A percentile compares a stretch with the other conserved stretches of the same genome.
phyloP scores from a whole-genome alignment of 306 rosid species.

The Pyrus betulifolia region DNA sequence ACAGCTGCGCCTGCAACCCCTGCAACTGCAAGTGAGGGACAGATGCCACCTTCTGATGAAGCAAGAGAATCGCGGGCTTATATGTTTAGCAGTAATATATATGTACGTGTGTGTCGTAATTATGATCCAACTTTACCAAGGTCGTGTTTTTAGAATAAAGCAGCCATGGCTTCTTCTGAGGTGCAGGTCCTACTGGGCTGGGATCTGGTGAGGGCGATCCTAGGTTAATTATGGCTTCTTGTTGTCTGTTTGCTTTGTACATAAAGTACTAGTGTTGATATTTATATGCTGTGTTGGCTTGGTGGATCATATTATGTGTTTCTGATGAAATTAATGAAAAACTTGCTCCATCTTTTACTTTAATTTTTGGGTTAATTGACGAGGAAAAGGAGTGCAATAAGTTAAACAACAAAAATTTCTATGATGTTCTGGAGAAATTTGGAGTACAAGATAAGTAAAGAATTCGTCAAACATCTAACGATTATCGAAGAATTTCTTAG shows the following conservation, averaged over 20 bases:
- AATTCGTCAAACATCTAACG: too few species aligned
- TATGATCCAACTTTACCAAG: not conserved
- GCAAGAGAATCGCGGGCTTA: slow-evolving; percentile 16
- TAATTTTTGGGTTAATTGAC: not conserved
- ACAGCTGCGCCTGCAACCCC: slow-evolving; percentile 66
- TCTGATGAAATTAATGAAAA: not conserved
- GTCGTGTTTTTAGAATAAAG: slow-evolving; percentile 30
- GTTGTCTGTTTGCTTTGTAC: slow-evolving; percentile 3
- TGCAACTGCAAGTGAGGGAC: slow-evolving; percentile 61
- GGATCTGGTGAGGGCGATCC: slow-evolving; percentile 15
- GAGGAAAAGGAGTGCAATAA: too few species aligned
- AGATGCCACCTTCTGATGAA: not conserved
- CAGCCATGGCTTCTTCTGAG: slow-evolving; percentile 2
- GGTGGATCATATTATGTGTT: not conserved
- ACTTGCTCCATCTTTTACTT: not conserved
- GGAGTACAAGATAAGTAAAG: too few species aligned
- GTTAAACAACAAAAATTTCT: too few species aligned
- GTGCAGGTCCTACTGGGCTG: not conserved
- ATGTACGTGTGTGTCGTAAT: not conserved
- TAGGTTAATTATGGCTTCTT: slow-evolving; percentile 17
- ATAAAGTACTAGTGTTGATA: not conserved
- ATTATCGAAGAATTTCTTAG: too few species aligned
- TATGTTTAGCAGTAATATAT: not conserved
- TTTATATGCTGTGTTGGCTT: slow-evolving; percentile 11
- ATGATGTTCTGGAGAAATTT: too few species aligned